These are phyloP conservation scores for Chlamydomonas sp. DNA, from an alignment of 139 green algal genomes.

Conservation along the genomic window DNA sequence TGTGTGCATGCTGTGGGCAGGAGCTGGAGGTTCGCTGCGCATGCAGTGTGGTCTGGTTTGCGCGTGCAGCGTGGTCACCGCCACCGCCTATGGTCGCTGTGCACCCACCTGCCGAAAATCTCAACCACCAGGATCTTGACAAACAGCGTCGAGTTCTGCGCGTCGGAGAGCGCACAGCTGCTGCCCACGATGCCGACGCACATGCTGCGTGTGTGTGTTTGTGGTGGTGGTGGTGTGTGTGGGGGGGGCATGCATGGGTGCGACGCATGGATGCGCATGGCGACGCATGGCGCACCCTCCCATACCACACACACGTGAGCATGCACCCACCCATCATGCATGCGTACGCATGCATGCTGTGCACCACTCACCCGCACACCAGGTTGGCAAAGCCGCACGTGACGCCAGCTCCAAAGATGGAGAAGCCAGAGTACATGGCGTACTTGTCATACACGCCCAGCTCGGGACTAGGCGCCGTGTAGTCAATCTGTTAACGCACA, in stretches of 20 bases:
- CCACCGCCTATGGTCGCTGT: not conserved
- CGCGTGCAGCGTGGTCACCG: too few relatives aligned
- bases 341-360: not conserved
- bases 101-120: constrained; percentile 92
- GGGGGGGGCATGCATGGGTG: not conserved
- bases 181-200: constrained; percentile 97
- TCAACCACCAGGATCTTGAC: constrained; percentile 99
- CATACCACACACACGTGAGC: not conserved
- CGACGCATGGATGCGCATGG: too few relatives aligned
- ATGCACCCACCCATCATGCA: not conserved
- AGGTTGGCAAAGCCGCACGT: constrained; percentile 94
- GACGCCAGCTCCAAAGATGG: constrained; percentile 87
- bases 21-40: too few relatives aligned
- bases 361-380: constrained; percentile 76
- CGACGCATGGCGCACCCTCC: too few relatives aligned
- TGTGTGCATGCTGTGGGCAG: too few relatives aligned
- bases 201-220: constrained; percentile 51
- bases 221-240: not conserved
- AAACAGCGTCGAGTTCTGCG: constrained; percentile 95
- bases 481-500: not conserved
- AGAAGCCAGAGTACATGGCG: constrained; percentile 79
- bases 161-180: constrained; percentile 91
- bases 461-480: not conserved
- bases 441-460: constrained; percentile 34
- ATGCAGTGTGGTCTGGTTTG: not conserved